These are phyloP conservation scores for Corchorus olitorius DNA, from an alignment of 345 rosid species.

Conservation along the genomic window DNA sequence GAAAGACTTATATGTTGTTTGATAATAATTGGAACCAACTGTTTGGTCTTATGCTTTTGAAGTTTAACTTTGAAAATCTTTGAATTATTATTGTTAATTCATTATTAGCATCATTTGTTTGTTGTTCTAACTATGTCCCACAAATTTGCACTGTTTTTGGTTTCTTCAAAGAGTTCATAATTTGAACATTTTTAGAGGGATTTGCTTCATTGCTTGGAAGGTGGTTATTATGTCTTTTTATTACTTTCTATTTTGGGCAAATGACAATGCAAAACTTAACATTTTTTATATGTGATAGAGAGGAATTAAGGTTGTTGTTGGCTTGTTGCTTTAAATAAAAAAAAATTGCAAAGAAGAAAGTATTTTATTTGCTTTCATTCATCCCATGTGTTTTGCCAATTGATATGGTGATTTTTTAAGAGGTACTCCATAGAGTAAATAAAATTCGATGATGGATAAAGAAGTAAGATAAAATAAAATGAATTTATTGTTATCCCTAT, in stretches of 20 bases:
- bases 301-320: no score
- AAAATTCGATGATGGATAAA: no score
- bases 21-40: not conserved
- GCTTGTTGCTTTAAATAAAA: no score
- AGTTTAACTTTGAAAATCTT: not conserved
- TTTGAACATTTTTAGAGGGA: not conserved
- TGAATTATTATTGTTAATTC: not conserved
- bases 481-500: no score
- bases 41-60: not conserved
- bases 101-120: no score
- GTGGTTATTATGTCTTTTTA: not conserved
- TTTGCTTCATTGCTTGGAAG: not conserved
- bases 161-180: not conserved
- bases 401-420: no score
- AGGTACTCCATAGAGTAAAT: no score
- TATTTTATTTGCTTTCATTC: no score
- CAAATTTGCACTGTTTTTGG: not conserved
- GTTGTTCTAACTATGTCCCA: not conserved
- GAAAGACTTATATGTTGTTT: not conserved
- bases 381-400: no score
- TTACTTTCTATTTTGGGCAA: not conserved
- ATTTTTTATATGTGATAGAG: no score
- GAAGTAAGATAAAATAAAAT: no score
- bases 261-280: not conserved
- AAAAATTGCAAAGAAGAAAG: no score